Base-by-base conservation (phyloP, 306 rosid genomes). In the Leucaena leucocephala region DNA sequence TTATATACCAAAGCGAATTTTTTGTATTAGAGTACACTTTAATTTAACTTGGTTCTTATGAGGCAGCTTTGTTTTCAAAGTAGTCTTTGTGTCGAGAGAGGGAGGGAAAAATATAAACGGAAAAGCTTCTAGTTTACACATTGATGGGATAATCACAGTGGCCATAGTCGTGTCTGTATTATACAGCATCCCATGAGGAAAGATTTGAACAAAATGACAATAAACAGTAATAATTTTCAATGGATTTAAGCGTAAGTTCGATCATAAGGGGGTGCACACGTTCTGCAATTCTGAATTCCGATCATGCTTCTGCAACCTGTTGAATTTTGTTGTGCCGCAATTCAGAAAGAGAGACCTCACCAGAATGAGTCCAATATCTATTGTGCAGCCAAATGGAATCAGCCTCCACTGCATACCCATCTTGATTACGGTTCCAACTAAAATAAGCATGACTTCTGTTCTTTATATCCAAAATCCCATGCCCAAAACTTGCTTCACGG, bases 401-500 rank as follows among this genome's bases (percentile, higher is more conserved):
- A 64, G 92, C 90, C 72, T 86, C 90, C 38, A 88, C 89, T 11
- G 92, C 82, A 59, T 83, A 85, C 10, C 85, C 92, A 42, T 90
- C 92, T 70, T 88, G 88, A 82, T 88, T 90, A 15, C 94, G 80
- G 77, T 90, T 84, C 92, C 94, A 90, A 68, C 88, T 71, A 49
- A 88, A 90, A 42, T 81, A 67, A 19, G 88, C 90, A 68, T 80
- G 89, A 70, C 76, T 90, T 78, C 86, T 86, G 81, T 90, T 88
- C 82, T 86, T 86, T 79, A 90, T 85, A 10, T 88, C 89, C 5
- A 90, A 77, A 42, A 76, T 88, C 36, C 92, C 90, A 86, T 89
- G 96, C 0, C 97, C 97, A 5, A 87, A 93, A 79, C 94, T 93
- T 14, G 94, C 85, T 84, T 93, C 96, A 0, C 91, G 87, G 68